Conservation (phyloP, 2,329 filamentous ascomycete species). For the Fusarium globosum region DNA sequence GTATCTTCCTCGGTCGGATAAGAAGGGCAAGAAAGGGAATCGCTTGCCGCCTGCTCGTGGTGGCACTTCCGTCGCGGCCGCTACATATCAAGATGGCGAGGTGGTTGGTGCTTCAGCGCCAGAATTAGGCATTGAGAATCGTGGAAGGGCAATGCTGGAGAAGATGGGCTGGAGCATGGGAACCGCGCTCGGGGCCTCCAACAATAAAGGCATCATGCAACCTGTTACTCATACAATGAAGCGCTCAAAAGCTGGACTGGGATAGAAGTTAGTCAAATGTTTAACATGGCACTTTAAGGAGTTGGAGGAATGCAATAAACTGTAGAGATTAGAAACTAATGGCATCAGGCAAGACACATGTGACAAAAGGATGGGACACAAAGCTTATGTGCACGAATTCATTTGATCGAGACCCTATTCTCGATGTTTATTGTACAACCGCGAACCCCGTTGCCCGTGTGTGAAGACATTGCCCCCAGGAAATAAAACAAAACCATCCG, state of each 20-base stretch:
- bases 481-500: conserved; percentile 75
- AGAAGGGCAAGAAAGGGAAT: conserved; percentile 50
- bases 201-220: conserved; percentile 89
- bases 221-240: conserved; percentile 91
- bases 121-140: conserved; percentile 85
- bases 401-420: conserved; percentile 71
- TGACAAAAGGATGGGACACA: conserved; percentile 27
- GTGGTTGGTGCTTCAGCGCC: conserved; percentile 87
- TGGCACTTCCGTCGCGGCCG: conserved; percentile 35
- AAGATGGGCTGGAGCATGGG: conserved; percentile 98
- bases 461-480: conserved; percentile 74
- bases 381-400: conserved; percentile 69
- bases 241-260: conserved; percentile 84
- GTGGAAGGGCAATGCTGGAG: conserved; percentile 86
- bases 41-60: conserved; percentile 41
- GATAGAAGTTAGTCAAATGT: conserved; percentile 52
- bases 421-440: conserved; percentile 78
- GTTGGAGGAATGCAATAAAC: background rate
- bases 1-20: conserved; percentile 67
- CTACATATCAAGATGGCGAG: conserved; percentile 82
- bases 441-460: conserved; percentile 76
- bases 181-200: conserved; percentile 80
- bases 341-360: background rate
- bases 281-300: background rate
- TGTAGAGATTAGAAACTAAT: background rate